Conservation (phyloP, 768 basidiomycete species). For the Russula sp. region DNA sequence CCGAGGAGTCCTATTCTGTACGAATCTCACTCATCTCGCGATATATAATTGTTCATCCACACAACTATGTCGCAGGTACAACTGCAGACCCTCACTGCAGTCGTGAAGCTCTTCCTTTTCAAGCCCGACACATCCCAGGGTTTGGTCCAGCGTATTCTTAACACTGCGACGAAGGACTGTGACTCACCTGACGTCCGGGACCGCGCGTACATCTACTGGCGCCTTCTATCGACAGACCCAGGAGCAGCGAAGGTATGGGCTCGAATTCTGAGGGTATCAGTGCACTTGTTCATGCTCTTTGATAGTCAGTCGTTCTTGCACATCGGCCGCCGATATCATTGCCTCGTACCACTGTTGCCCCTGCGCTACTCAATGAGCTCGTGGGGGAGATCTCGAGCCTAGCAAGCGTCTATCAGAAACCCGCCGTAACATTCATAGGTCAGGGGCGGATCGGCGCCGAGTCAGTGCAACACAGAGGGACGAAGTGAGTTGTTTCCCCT, state of each 20-base stretch:
- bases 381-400: constrained; percentile 82
- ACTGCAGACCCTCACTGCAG: constrained; percentile 83
- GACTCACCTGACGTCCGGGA: constrained; percentile 96
- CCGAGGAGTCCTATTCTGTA: constrained; percentile 88
- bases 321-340: constrained; percentile 90
- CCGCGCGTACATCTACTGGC: constrained; percentile 97
- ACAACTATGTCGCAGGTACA: constrained; percentile 33
- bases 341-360: constrained; percentile 82
- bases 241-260: constrained; percentile 79
- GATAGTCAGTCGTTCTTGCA: constrained; percentile 81
- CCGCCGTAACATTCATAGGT: constrained; percentile 91
- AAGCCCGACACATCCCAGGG: constrained; percentile 91
- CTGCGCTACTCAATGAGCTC: constrained; percentile 84
- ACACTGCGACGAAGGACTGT: constrained; percentile 94
- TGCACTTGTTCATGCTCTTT: neutral
- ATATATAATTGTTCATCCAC: neutral
- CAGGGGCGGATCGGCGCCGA: constrained; percentile 84
- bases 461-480: constrained; percentile 55
- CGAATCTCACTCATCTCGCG: constrained; percentile 23
- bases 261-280: neutral
- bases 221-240: constrained; percentile 88
- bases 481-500: constrained; percentile 40
- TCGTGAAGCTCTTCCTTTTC: constrained; percentile 93
- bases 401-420: constrained; percentile 97
- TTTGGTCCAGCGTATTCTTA: constrained; percentile 85